Conservation (phyloP, 2,329 filamentous ascomycete genomes). For the Beauveria brongniartii region DNA sequence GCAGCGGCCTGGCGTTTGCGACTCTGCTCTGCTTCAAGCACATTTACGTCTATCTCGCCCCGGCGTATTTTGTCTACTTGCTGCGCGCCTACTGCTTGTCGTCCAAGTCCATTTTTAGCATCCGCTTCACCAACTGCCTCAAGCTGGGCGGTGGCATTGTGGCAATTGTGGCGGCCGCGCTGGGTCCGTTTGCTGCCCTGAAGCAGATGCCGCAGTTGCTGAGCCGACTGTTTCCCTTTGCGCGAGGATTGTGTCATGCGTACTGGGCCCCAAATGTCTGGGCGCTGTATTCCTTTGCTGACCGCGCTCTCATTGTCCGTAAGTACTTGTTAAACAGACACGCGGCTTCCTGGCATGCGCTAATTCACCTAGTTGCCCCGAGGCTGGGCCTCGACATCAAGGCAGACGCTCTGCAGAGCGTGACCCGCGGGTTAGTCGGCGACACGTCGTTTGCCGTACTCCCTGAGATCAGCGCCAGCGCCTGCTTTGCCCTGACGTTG, state of each 20-base stretch:
- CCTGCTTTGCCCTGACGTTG: constrained; percentile 77
- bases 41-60: constrained; percentile 93
- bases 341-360: not conserved
- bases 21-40: constrained; percentile 89
- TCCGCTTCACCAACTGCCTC: constrained; percentile 69
- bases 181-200: constrained; percentile 80
- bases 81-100: constrained; percentile 85
- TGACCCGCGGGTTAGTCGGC: constrained; percentile 86
- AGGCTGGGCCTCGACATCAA: constrained; percentile 69
- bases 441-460: constrained; percentile 92
- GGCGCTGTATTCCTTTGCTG: constrained; percentile 91
- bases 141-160: constrained; percentile 72
- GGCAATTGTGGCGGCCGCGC: constrained; percentile 67
- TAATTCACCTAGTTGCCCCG: constrained; percentile 59
- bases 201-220: constrained; percentile 78
- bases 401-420: constrained; percentile 69
- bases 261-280: constrained; percentile 98
- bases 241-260: constrained; percentile 86
- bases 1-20: constrained; percentile 78
- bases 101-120: constrained; percentile 63
- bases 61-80: constrained; percentile 91
- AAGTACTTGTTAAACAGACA: constrained; percentile 26
- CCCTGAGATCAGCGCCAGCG: constrained; percentile 71
- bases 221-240: constrained; percentile 85
- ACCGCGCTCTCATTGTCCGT: constrained; percentile 77